Conservation (phyloP, 2,329 filamentous ascomycete species). For the Akanthomyces lecanii region DNA sequence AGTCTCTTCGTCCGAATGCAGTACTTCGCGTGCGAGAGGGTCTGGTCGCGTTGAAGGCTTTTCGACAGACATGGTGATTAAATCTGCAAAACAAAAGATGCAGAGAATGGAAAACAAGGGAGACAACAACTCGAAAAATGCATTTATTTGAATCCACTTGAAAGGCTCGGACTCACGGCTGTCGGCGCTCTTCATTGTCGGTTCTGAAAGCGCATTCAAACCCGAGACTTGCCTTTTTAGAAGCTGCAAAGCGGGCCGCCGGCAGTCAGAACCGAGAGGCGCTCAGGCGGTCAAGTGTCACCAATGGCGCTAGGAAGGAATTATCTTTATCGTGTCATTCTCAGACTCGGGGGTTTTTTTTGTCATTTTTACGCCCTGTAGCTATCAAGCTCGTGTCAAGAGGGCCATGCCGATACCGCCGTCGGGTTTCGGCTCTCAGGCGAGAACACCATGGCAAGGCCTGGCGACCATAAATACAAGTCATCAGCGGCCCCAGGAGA, state of each 20-base stretch:
- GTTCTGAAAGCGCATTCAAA: slow-evolving; percentile 10
- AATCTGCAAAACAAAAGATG: neutral
- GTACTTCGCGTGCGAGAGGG: neutral
- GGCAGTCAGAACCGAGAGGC: neutral
- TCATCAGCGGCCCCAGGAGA: neutral
- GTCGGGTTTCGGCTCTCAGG: slow-evolving; percentile 12
- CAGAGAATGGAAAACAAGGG: neutral
- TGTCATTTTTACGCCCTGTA: slow-evolving; percentile 6
- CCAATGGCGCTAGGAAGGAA: neutral
- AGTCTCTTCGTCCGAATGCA: slow-evolving; percentile 10
- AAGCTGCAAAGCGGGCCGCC: neutral
- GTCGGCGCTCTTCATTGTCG: neutral
- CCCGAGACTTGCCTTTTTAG: slow-evolving; percentile 12
- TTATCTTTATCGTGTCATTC: neutral
- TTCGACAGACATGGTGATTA: neutral
- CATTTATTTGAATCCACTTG: slow-evolving; percentile 7
- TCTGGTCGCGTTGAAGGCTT: neutral
- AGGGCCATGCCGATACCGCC: neutral
- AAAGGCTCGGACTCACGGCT: neutral
- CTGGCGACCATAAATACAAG: neutral
- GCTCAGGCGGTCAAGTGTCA: neutral
- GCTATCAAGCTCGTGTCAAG: neutral
- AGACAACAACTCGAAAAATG: neutral
- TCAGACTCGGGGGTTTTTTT: neutral
- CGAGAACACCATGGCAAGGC: neutral